phyloP scores from a whole-genome alignment of 148 eudicot species.

The Chenopodium quinoa region DNA sequence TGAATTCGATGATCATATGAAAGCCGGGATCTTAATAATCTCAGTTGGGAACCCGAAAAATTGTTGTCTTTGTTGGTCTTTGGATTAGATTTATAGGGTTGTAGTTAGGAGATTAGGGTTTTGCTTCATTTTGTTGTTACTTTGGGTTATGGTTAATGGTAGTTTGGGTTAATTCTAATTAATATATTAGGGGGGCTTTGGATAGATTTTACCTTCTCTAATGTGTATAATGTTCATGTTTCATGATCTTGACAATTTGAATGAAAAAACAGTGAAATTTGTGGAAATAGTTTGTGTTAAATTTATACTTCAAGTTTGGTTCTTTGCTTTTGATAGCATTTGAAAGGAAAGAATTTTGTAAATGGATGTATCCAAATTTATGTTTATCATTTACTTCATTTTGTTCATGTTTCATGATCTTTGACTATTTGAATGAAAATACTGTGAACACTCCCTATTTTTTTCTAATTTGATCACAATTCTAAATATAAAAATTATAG shows the following conservation, averaged over 20 bases:
- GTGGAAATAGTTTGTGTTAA: background rate
- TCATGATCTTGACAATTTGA: conserved; percentile 16
- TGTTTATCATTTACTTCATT: too few species aligned
- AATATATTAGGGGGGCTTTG: background rate
- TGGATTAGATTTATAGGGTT: conserved; percentile 11
- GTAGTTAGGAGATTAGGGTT: conserved; percentile 15
- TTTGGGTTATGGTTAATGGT: background rate
- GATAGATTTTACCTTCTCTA: conserved; percentile 1
- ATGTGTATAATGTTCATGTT: conserved; percentile 23
- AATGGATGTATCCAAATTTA: too few species aligned
- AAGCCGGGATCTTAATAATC: background rate
- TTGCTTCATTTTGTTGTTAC: background rate
- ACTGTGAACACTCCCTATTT: too few species aligned
- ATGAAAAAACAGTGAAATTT: conserved; percentile 10
- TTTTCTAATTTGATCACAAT: too few species aligned
- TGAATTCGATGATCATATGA: background rate
- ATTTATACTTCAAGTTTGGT: too few species aligned
- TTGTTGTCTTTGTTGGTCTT: background rate
- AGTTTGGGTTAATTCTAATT: background rate
- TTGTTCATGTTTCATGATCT: too few species aligned
- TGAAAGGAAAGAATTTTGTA: too few species aligned
- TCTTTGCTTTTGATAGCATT: too few species aligned
- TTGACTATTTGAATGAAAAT: too few species aligned
- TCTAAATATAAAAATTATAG: too few species aligned
- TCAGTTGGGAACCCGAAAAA: background rate